Evolutionary conservation across 2,329 filamentous ascomycete species (phyloP), one percentile per base, ranked within the genome.

Genomic region (Beauveria sp.): DNA sequence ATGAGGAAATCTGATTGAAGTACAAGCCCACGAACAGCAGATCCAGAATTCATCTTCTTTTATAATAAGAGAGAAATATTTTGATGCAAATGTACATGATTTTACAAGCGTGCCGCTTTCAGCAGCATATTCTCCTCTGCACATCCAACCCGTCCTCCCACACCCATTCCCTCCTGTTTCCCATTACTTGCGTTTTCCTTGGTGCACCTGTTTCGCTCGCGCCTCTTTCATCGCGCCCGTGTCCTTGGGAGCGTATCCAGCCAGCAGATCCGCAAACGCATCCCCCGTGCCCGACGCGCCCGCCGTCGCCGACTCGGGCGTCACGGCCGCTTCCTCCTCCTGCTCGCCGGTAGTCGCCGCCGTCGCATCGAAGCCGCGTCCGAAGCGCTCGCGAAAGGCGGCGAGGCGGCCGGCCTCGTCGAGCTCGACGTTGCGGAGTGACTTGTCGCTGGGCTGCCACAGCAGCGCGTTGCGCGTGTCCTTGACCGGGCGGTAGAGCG

Each of bases 391-490:
- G 69, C 94, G 83, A 79, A 99, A 99, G 60, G 90, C 89, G 57
- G 88, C 89, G 70, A 99, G 77, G 71, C 89, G 85, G 20, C 94
- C 94, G 3, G 94, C 93, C 81, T 97, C 94, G 74, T 99, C 94
- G 65, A 96, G 86, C 77, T 99, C 94, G 62, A 97, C 83, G 73
- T 94, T 96, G 72, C 88, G 79, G 69, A 99, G 80, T 64, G 89
- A 88, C 75, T 86, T 86, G 66, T 89, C 87, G 62, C 81, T 87
- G 0, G 94, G 94, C 74, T 97, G 94, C 94, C 94, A 99, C 59
- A 96, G 76, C 2, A 90, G 79, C 69, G 90, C 88, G 80, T 97
- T 99, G 69, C 91, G 86, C 50, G 88, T 90, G 78, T 99, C 94
- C 76, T 96, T 96, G 63, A 77, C 77, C 62, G 79, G 78, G 62